Percentiles rank a stretch among this genome's conserved stretches.
These are phyloP conservation scores for Simplicillium sp. DNA, from an alignment of 2,329 filamentous ascomycete genomes.

Conservation along the genomic window DNA sequence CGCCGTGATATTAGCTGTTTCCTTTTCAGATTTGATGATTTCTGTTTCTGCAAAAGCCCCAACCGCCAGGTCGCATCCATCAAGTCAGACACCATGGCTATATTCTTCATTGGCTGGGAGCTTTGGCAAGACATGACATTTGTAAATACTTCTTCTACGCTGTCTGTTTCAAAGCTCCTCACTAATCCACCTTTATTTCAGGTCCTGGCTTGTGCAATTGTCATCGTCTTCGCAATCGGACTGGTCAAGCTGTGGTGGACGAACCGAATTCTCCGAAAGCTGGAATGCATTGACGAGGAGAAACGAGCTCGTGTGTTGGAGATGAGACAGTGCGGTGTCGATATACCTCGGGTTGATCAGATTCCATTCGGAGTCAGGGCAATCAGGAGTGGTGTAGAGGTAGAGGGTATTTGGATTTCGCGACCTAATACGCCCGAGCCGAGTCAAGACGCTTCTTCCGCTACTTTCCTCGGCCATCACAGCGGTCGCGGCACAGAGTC, in stretches of 20 bases:
- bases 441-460: constrained; percentile 13
- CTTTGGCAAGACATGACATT: constrained; percentile 88
- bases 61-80: constrained; percentile 10
- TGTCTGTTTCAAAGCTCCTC: too few species aligned
- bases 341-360: constrained; percentile 34
- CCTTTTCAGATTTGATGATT: constrained; percentile 16
- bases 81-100: constrained; percentile 24
- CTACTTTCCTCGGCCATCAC: constrained; percentile 11
- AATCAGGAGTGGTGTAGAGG: constrained; percentile 70
- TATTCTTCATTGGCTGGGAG: constrained; percentile 62
- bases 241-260: constrained; percentile 57
- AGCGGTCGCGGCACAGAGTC: too few species aligned
- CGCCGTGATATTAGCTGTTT: constrained; percentile 34
- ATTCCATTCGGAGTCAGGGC: constrained; percentile 83
- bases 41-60: too few species aligned
- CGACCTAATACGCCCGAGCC: constrained; percentile 31
- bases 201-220: constrained; percentile 65
- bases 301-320: constrained; percentile 45
- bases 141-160: constrained; percentile 35
- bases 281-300: constrained; percentile 57
- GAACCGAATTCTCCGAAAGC: constrained; percentile 43
- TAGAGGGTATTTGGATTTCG: constrained; percentile 78
- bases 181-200: constrained; percentile 29
- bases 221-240: constrained; percentile 58
- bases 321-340: constrained; percentile 45